A percentile compares a stretch with the other conserved stretches of the same genome.
Conservation (phyloP, 2,329 filamentous ascomycete species). For the Chlorencoelia australis region DNA sequence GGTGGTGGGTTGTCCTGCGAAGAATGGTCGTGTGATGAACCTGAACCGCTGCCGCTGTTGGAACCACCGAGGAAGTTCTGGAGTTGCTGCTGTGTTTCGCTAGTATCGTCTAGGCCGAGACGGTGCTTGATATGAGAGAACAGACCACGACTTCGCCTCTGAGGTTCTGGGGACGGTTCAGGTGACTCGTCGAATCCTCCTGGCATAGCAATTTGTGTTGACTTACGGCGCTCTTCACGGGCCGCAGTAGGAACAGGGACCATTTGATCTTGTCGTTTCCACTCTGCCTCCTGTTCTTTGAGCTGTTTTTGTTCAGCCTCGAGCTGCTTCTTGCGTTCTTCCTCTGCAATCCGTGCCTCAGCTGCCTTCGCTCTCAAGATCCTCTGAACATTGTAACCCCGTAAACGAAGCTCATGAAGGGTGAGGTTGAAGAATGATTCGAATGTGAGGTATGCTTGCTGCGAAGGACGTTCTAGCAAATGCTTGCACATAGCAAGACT, state of each 20-base stretch:
- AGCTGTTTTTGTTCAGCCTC: conserved; percentile 63
- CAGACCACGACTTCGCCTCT: conserved; percentile 39
- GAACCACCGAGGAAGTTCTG: conserved; percentile 33
- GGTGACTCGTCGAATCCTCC: conserved; percentile 62
- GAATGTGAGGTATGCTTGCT: conserved; percentile 81
- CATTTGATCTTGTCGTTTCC: conserved; percentile 25
- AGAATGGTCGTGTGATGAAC: conserved; percentile 2
- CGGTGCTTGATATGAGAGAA: conserved; percentile 58
- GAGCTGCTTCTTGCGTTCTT: conserved; percentile 63
- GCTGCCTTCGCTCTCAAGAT: conserved; percentile 82
- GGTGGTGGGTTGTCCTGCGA: conserved; percentile 17
- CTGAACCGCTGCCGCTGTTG: conserved; percentile 1
- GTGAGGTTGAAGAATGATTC: conserved; percentile 85
- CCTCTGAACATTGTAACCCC: conserved; percentile 93
- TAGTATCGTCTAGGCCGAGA: conserved; percentile 53
- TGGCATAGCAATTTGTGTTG: conserved; percentile 48
- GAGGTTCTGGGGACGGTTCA: conserved; percentile 35
- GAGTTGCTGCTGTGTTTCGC: conserved; percentile 33
- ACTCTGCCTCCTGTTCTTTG: conserved; percentile 44
- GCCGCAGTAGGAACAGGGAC: conserved; percentile 7
- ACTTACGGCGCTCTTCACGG: conserved; percentile 29
- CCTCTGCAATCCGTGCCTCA: conserved; percentile 79
- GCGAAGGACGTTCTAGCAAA: conserved; percentile 70
- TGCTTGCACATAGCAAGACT: conserved; percentile 77
- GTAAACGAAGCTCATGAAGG: conserved; percentile 67